These are phyloP conservation scores for Chlorophyllum brunneum DNA, from an alignment of 768 basidiomycete species.

Conservation along the genomic window DNA sequence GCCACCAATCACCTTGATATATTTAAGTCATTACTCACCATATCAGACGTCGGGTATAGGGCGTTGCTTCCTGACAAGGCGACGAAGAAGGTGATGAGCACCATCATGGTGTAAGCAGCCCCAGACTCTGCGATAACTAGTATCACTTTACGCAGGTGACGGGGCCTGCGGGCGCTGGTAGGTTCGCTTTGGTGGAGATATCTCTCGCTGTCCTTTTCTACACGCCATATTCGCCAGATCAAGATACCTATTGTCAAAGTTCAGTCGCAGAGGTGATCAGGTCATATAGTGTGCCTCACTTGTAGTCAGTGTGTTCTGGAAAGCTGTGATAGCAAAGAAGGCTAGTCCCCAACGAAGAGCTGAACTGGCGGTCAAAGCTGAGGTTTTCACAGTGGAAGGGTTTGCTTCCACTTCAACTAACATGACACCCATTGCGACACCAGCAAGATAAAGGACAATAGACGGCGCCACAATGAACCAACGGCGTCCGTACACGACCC, in stretches of 20 bases:
- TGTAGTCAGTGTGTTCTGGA: constrained; percentile 4
- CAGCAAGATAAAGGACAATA: background rate
- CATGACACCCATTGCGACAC: background rate
- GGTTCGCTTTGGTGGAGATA: background rate
- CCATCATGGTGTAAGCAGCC: background rate
- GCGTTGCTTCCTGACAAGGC: background rate
- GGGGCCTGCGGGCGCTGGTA: background rate
- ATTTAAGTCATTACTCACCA: background rate
- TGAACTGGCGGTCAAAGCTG: background rate
- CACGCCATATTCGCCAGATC: background rate
- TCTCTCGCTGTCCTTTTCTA: background rate
- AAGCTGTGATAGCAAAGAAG: constrained; percentile 2
- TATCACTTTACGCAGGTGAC: background rate
- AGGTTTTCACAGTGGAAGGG: background rate
- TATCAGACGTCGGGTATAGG: background rate
- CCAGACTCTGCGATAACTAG: constrained; percentile 3
- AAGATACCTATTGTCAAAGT: background rate
- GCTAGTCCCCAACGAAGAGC: background rate
- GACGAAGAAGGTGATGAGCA: background rate
- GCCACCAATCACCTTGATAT: background rate
- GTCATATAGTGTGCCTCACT: background rate
- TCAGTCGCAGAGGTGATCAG: background rate
- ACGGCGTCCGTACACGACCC: constrained; percentile 6
- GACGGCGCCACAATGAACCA: constrained; percentile 2
- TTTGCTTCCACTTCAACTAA: background rate